Evolutionary conservation across 345 rosid genomes (phyloP).

Genomic region (Eutrema japonicum): DNA sequence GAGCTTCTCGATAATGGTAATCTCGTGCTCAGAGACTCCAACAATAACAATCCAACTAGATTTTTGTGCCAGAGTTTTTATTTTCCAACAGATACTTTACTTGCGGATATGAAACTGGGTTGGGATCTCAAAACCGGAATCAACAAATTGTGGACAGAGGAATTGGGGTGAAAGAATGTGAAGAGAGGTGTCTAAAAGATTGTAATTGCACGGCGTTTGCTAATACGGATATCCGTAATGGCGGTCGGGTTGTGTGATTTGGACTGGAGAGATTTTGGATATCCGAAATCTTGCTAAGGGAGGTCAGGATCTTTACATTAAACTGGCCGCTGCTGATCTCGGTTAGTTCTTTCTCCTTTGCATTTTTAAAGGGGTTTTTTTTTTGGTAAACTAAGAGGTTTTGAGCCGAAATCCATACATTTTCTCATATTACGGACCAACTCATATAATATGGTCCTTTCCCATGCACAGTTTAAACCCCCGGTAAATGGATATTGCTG

Average conservation of each 20-base stretch:
- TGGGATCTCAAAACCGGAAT: conserved; percentile 56
- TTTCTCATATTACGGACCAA: too few species aligned
- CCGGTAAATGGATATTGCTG: too few species aligned
- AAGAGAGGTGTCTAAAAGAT: background rate
- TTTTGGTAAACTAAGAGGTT: too few species aligned
- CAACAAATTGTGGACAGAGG: conserved; percentile 1
- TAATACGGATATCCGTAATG: too few species aligned
- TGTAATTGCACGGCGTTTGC: background rate
- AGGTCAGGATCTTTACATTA: background rate
- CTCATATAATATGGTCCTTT: too few species aligned
- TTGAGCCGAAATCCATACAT: too few species aligned
- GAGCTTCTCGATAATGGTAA: conserved; percentile 68
- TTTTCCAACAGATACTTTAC: background rate
- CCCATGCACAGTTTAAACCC: too few species aligned
- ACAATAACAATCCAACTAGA: background rate
- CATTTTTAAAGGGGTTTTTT: too few species aligned
- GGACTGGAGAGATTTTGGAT: background rate
- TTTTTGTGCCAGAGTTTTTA: conserved; percentile 47
- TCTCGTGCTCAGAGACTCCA: conserved; percentile 54
- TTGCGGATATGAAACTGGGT: conserved; percentile 23
- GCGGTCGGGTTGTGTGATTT: background rate
- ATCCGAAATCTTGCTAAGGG: background rate
- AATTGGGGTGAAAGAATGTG: background rate
- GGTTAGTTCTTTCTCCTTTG: too few species aligned
- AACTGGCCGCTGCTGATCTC: background rate